These are phyloP conservation scores for Lepidium sativum DNA, from an alignment of 345 rosid species.

Conservation along the genomic window DNA sequence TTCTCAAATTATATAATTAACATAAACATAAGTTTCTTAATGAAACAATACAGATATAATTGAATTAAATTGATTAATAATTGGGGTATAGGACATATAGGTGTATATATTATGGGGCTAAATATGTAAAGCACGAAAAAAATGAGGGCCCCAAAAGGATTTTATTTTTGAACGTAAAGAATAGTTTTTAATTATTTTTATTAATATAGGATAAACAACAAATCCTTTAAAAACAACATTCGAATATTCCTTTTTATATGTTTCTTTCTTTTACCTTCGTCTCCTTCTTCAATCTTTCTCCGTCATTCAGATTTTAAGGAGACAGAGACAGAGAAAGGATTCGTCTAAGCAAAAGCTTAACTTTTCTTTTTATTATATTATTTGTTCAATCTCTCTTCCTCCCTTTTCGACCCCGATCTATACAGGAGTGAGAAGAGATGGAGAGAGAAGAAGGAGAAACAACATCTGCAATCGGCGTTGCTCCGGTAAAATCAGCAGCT, in stretches of 20 bases:
- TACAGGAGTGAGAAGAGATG: slow-evolving; percentile 4
- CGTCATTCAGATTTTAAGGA: slow-evolving; percentile 11
- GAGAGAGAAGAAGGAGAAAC: slow-evolving; percentile 20
- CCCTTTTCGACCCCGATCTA: background rate
- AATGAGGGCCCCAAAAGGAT: background rate
- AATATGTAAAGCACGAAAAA: background rate
- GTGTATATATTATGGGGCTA: background rate
- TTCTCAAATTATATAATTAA: background rate
- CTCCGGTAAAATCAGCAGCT: background rate
- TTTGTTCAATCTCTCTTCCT: slow-evolving; percentile 1
- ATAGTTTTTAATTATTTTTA: background rate
- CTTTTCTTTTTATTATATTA: background rate
- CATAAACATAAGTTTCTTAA: background rate
- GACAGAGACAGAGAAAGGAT: slow-evolving; percentile 8
- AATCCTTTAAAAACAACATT: slow-evolving; percentile 20
- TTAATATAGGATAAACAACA: background rate
- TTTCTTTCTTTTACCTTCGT: background rate
- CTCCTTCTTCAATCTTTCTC: slow-evolving; percentile 10
- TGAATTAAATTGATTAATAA: background rate
- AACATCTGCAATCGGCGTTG: slow-evolving; percentile 4
- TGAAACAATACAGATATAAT: background rate
- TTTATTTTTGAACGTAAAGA: background rate
- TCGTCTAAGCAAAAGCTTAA: slow-evolving; percentile 17
- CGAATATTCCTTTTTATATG: slow-evolving; percentile 22
- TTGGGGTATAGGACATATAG: background rate